phyloP scores from a whole-genome alignment of 2,329 filamentous ascomycete species.

The Fusarium sp. region DNA sequence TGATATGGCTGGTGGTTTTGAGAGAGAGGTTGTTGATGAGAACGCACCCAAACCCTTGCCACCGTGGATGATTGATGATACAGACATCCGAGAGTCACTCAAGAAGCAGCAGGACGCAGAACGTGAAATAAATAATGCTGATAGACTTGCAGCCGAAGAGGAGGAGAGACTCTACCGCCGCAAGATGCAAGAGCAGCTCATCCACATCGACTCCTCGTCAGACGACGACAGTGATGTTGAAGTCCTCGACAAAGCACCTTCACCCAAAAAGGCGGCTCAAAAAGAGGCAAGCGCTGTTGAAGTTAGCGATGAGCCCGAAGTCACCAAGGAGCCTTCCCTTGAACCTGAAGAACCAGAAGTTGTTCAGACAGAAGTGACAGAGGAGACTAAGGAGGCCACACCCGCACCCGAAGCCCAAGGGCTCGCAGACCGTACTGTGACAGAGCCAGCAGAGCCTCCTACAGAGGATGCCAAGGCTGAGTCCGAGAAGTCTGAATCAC shows the following conservation, averaged over 20 bases:
- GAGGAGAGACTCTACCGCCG: constrained; percentile 61
- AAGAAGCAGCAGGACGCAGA: constrained; percentile 68
- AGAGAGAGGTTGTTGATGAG: constrained; percentile 59
- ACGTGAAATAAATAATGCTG: constrained; percentile 71
- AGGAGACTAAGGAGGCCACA: not conserved
- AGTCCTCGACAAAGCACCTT: constrained; percentile 62
- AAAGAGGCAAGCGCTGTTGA: constrained; percentile 1
- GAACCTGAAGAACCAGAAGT: not conserved
- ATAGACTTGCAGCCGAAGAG: constrained; percentile 67
- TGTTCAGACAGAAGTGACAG: not conserved
- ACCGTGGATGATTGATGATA: constrained; percentile 76
- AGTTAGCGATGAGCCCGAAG: constrained; percentile 9
- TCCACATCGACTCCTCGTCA: constrained; percentile 73
- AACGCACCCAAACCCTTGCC: constrained; percentile 71
- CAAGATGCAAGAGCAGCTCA: constrained; percentile 61
- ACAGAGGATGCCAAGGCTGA: constrained; percentile 34
- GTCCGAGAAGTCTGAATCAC: constrained; percentile 48
- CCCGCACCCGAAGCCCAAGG: constrained; percentile 2
- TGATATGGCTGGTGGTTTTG: constrained; percentile 73
- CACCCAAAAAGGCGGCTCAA: constrained; percentile 39
- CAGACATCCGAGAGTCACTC: constrained; percentile 73
- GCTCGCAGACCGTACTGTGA: constrained; percentile 4
- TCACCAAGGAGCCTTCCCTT: not conserved
- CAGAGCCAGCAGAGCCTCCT: not conserved
- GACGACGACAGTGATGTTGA: constrained; percentile 68